Evolutionary conservation across 1,139 yeast genomes (phyloP), one percentile per base, ranked within the genome.

Genomic region (Candida mesenterica): DNA sequence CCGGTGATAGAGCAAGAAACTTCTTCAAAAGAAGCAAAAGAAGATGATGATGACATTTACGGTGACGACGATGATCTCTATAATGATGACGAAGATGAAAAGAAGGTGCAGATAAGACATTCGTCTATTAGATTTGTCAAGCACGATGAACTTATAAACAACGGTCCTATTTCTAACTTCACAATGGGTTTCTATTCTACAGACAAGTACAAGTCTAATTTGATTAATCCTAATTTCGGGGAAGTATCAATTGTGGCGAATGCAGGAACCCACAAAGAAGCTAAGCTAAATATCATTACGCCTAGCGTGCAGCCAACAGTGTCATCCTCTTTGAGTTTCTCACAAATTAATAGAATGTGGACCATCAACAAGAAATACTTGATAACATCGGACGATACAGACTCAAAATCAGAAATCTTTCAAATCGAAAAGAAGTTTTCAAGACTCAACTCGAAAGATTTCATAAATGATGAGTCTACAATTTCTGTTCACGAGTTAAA

Each of bases 331-430:
- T 65, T 90, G 30, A 79, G 81, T 34, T 89, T 90, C 41, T 78
- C 84, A 2, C 82, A 86, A 46, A 79, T 86, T 24, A 81, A 84
- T 40, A 77, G 86, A 46, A 75, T 88, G 55, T 83, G 92, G 86
- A 82, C 87, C 28, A 56, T 82, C 24, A 60, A 68, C 41, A 68
- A 72, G 40, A 58, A 59, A 34, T 88, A 74, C 53, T 65, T 89
- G 39, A 70, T 89, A 19, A 85, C 95, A 0, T 85, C 95, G 0
- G 90, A 83, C 53, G 77, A 77, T 34, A 59, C 68, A 10, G 77
- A 77, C 44, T 65, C 61, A 32, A 82, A 80, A 46, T 82, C 90
- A 10, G 89, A 84, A 49, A 76, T 87, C 31, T 89, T 86, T 53
- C 78, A 78, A 41, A 79, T 87, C 38, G 75, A 75, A 34, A 80